A percentile compares a stretch with the other conserved stretches of the same genome.
These are phyloP conservation scores for Coemansia sp. DNA, from an alignment of 192 early-diverging fungal genomes.

Conservation along the genomic window DNA sequence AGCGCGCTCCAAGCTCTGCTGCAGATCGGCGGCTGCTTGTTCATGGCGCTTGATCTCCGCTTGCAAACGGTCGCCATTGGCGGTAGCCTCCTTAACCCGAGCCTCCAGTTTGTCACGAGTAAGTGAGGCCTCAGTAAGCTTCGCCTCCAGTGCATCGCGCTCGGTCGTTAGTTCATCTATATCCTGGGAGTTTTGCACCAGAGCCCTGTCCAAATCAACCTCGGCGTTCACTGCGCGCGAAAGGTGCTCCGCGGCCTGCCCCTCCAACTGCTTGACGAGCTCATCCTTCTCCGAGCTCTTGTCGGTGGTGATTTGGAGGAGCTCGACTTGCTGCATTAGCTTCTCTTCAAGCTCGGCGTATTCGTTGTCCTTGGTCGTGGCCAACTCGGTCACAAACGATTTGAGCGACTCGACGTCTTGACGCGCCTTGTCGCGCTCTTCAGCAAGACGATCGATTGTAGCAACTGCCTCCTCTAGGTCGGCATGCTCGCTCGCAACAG, in stretches of 20 bases:
- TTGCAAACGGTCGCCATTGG: slow-evolving; percentile 7
- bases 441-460: background rate
- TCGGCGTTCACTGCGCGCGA: slow-evolving; percentile 10
- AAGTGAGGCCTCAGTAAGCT: slow-evolving; percentile 1
- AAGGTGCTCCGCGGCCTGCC: slow-evolving; percentile 5
- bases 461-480: background rate
- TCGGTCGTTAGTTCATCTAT: slow-evolving; percentile 4
- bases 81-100: background rate
- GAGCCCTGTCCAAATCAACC: slow-evolving; percentile 10
- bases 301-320: slow-evolving; percentile 26
- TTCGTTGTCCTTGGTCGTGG: slow-evolving; percentile 42
- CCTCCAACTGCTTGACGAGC: slow-evolving; percentile 15
- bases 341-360: slow-evolving; percentile 28
- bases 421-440: slow-evolving; percentile 24
- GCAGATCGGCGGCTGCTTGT: slow-evolving; percentile 6
- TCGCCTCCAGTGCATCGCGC: slow-evolving; percentile 5
- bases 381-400: slow-evolving; percentile 49
- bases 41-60: slow-evolving; percentile 10
- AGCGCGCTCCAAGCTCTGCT: slow-evolving; percentile 11
- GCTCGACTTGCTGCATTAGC: slow-evolving; percentile 15
- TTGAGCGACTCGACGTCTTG: slow-evolving; percentile 33
- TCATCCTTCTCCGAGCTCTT: slow-evolving; percentile 42
- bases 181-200: background rate
- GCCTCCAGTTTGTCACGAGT: slow-evolving; percentile 5
- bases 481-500: background rate